phyloP scores from a whole-genome alignment of 208 protist species.

The Entamoeba histolytica region DNA sequence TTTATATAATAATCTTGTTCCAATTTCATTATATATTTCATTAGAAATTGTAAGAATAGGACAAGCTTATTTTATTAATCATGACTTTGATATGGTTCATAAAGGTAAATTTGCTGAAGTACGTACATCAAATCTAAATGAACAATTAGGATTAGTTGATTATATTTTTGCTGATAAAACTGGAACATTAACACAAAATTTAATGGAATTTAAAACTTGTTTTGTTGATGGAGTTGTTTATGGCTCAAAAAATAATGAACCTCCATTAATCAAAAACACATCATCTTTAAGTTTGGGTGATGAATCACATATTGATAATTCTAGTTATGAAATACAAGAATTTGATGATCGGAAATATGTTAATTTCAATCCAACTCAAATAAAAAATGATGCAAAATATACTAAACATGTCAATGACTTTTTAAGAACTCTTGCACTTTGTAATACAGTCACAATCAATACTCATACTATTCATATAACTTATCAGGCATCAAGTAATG shows the following conservation, averaged over 20 bases:
- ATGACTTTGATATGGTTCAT: not conserved
- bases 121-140: conserved; percentile 72
- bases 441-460: conserved; percentile 59
- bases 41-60: not conserved
- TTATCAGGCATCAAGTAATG: conserved; percentile 50
- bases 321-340: not conserved
- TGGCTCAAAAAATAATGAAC: not conserved
- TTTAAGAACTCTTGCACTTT: not conserved
- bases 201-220: conserved; percentile 55
- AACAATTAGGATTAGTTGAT: conserved; percentile 81
- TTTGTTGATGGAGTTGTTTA: not conserved
- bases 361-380: not conserved
- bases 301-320: not conserved
- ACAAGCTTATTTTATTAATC: not conserved
- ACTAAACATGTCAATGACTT: not conserved
- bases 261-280: not conserved
- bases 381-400: not conserved
- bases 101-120: conserved; percentile 41
- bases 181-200: conserved; percentile 87
- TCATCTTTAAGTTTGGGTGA: not conserved
- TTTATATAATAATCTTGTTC: not conserved
- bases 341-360: not conserved
- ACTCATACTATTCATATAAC: conserved; percentile 30
- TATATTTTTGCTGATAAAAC: conserved; percentile 93
- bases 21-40: conserved; percentile 8